Evolutionary conservation across 768 basidiomycete species (phyloP).

Genomic region (Podaxis sp.): DNA sequence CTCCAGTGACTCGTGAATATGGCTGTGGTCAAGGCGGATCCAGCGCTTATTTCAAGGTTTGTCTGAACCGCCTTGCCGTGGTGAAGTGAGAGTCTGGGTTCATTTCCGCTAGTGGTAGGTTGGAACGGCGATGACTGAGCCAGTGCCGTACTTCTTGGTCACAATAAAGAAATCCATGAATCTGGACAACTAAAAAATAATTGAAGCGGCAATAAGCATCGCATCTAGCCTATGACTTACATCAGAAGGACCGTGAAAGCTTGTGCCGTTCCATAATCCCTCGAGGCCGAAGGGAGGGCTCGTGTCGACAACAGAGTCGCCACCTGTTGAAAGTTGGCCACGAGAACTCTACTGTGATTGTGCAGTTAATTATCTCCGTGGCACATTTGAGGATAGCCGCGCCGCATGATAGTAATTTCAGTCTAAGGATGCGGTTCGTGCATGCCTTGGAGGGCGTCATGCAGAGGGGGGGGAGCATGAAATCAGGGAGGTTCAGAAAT

Average conservation of each 20-base stretch:
- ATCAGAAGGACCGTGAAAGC: not conserved
- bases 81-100: not conserved
- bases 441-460: too few relatives aligned
- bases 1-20: too few relatives aligned
- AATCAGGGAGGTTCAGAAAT: too few relatives aligned
- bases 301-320: not conserved
- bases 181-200: not conserved
- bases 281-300: not conserved
- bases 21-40: not conserved
- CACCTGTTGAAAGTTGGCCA: not conserved
- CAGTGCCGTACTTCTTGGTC: not conserved
- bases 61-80: not conserved
- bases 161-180: not conserved
- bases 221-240: not conserved
- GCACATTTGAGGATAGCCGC: too few relatives aligned
- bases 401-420: too few relatives aligned
- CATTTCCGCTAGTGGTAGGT: not conserved
- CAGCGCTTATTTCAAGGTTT: not conserved
- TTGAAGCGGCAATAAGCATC: not conserved
- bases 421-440: too few relatives aligned
- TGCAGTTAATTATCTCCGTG: too few relatives aligned
- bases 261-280: not conserved
- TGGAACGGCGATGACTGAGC: not conserved
- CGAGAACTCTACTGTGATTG: too few relatives aligned
- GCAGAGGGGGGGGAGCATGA: too few relatives aligned